Evolutionary conservation across 2,329 filamentous ascomycete species (phyloP).

Genomic region (Cyclaneusma minus): DNA sequence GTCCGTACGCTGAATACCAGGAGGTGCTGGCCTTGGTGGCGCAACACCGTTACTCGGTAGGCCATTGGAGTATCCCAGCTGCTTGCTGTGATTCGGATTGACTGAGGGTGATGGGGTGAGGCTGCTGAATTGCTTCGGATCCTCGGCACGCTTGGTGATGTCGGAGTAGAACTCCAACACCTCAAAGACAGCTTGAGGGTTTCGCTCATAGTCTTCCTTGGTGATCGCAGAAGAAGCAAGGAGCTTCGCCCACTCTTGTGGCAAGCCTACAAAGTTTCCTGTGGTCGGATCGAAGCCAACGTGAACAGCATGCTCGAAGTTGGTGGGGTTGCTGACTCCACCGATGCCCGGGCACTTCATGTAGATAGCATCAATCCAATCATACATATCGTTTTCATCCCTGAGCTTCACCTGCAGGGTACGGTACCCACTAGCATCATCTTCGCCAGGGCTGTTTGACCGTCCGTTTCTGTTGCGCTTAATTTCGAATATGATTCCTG

Average conservation of each 20-base stretch:
- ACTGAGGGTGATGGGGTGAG: constrained; percentile 50
- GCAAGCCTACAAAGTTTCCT: constrained; percentile 86
- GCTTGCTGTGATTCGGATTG: constrained; percentile 38
- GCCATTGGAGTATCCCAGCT: constrained; percentile 43
- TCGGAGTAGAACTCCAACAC: constrained; percentile 77
- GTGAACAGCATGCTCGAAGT: constrained; percentile 93
- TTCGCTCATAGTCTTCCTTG: constrained; percentile 96
- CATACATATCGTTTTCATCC: constrained; percentile 90
- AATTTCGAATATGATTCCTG: constrained; percentile 88
- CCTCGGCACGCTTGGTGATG: constrained; percentile 60
- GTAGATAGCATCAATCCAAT: constrained; percentile 98
- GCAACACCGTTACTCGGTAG: no score
- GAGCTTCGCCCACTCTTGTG: constrained; percentile 92
- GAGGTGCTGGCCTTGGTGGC: constrained; percentile 50
- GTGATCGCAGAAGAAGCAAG: constrained; percentile 94
- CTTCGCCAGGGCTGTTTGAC: constrained; percentile 55
- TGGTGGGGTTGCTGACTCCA: constrained; percentile 94
- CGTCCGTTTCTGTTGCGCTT: constrained; percentile 56
- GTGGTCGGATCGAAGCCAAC: constrained; percentile 94
- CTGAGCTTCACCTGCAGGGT: constrained; percentile 88
- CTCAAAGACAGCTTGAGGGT: constrained; percentile 73
- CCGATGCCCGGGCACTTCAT: constrained; percentile 94
- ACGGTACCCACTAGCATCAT: constrained; percentile 56
- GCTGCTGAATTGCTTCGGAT: constrained; percentile 52
- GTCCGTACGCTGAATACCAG: constrained; percentile 26